phyloP scores from a whole-genome alignment of 73 alveolate genomes.

The Tetrahymena elliotti region DNA sequence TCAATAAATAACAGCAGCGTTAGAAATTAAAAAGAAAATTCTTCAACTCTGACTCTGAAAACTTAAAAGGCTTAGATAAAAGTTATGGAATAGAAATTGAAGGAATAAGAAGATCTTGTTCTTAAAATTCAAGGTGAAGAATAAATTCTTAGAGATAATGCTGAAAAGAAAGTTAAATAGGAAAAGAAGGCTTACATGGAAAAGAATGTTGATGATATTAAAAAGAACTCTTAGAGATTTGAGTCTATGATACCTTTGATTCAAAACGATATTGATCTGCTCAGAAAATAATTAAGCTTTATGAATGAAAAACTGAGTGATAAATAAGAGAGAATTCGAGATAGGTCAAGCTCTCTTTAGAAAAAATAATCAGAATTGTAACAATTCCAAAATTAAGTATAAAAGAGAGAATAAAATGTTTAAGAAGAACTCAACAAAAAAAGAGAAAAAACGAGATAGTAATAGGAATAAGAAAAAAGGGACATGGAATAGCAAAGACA shows the following conservation, averaged over 20 bases:
- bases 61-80: neutral
- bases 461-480: neutral
- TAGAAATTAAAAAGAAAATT: neutral
- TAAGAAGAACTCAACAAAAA: neutral
- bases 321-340: neutral
- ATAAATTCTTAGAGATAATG: neutral
- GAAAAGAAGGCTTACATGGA: neutral
- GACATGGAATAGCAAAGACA: neutral
- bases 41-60: neutral
- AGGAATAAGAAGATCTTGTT: neutral
- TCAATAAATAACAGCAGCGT: neutral
- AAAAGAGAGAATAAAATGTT: neutral
- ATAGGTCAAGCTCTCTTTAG: neutral
- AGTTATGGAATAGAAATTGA: neutral
- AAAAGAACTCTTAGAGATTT: neutral
- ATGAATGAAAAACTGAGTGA: neutral
- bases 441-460: neutral
- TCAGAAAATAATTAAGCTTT: neutral
- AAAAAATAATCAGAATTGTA: neutral
- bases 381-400: neutral
- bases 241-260: neutral
- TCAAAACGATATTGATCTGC: neutral
- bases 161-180: neutral
- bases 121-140: neutral
- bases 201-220: neutral